Evolutionary conservation across 1,139 yeast species (phyloP).

Genomic region (Hemisphaericaspora lyxosophila): DNA sequence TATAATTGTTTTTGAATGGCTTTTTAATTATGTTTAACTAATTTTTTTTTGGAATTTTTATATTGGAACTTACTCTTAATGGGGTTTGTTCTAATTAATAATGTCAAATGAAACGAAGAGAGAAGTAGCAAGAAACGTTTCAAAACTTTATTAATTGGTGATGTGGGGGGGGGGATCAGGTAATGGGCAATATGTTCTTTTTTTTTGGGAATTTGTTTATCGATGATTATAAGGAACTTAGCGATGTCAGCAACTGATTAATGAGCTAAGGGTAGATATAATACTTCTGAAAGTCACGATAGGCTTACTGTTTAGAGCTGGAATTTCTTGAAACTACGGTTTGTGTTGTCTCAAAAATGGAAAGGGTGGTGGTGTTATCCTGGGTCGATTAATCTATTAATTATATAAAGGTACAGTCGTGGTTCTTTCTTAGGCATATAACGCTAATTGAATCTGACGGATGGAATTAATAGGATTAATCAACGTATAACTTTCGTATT

Average conservation of each 20-base stretch:
- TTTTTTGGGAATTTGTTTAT: background rate
- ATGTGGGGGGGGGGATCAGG: background rate
- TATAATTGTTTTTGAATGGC: background rate
- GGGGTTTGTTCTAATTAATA: conserved; percentile 10
- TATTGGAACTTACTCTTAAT: conserved; percentile 47
- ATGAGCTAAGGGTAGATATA: conserved; percentile 8
- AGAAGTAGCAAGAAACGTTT: conserved; percentile 55
- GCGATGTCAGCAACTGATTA: conserved; percentile 18
- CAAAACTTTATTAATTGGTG: conserved; percentile 20
- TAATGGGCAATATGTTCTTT: background rate
- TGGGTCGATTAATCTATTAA: conserved; percentile 39
- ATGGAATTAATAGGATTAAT: conserved; percentile 3
- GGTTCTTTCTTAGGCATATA: conserved; percentile 51
- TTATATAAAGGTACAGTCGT: conserved; percentile 34
- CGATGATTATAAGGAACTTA: background rate
- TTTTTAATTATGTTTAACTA: conserved; percentile 1
- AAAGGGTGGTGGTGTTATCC: conserved; percentile 34
- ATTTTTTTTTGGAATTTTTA: conserved; percentile 8
- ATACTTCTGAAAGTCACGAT: conserved; percentile 5
- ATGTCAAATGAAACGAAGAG: conserved; percentile 41
- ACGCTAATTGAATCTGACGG: conserved; percentile 12
- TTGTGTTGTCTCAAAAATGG: no score
- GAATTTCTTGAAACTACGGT: no score
- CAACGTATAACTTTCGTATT: conserved; percentile 6
- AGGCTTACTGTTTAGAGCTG: no score